Evolutionary conservation across 2,329 filamentous ascomycete species (phyloP).

Genomic region (Trichophyton benhamiae): DNA sequence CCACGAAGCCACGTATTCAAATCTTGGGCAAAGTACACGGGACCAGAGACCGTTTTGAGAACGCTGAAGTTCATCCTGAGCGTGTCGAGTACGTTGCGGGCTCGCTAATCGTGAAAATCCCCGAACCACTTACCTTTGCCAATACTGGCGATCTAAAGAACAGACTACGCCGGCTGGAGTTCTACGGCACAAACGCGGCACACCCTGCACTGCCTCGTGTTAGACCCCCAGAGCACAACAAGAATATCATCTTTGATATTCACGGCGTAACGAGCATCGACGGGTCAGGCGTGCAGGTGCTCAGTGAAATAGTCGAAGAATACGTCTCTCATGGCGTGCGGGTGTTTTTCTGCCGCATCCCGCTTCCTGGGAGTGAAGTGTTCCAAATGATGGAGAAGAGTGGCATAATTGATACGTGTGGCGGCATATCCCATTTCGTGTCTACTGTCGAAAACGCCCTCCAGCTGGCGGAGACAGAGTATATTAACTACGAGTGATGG

Average conservation of each 20-base stretch:
- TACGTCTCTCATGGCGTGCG: conserved; percentile 65
- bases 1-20: conserved; percentile 85
- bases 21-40: conserved; percentile 83
- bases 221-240: conserved; percentile 65
- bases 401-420: conserved; percentile 74
- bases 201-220: conserved; percentile 80
- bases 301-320: conserved; percentile 72
- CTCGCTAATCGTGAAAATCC: conserved; percentile 92
- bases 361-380: conserved; percentile 42
- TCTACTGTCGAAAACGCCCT: conserved; percentile 74
- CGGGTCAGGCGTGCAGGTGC: conserved; percentile 81
- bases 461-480: conserved; percentile 63
- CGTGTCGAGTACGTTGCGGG: conserved; percentile 80
- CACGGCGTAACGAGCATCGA: conserved; percentile 95
- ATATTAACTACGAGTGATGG: conserved; percentile 21
- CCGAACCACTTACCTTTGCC: conserved; percentile 89
- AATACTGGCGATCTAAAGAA: conserved; percentile 89
- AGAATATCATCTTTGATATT: conserved; percentile 91
- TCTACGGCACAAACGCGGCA: conserved; percentile 73
- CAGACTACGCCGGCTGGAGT: conserved; percentile 67
- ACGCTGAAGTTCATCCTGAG: conserved; percentile 61
- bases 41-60: conserved; percentile 65
- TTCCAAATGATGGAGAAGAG: conserved; percentile 62
- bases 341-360: conserved; percentile 44
- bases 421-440: conserved; percentile 68